A percentile compares a stretch with the other conserved stretches of the same genome.
Conservation (phyloP, 352 stramenopile species). For the Phytopythium helicoides region DNA sequence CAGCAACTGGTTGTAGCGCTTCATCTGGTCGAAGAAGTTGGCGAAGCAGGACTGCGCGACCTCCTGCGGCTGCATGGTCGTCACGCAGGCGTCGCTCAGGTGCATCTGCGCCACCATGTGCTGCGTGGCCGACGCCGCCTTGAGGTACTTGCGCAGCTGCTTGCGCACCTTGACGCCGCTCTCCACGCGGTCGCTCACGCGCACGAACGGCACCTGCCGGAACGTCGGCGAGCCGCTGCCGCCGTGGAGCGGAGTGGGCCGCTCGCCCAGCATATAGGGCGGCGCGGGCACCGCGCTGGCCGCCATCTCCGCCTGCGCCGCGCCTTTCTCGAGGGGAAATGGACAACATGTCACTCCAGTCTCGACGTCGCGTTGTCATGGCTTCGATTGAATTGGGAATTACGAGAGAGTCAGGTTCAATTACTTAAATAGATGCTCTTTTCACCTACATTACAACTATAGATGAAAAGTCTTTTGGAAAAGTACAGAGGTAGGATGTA, state of each 20-base stretch:
- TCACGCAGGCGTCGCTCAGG: constrained; percentile 72
- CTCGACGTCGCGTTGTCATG: neutral
- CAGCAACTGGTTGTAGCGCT: constrained; percentile 75
- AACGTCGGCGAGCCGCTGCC: constrained; percentile 57
- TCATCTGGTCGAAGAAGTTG: constrained; percentile 74
- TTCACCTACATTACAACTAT: too few relatives aligned
- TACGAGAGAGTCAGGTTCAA: too few relatives aligned
- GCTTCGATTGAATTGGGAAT: too few relatives aligned
- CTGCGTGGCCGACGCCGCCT: constrained; percentile 70
- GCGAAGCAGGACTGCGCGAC: constrained; percentile 79
- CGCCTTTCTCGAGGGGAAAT: too few relatives aligned
- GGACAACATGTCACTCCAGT: constrained; percentile 23
- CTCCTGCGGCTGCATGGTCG: constrained; percentile 75
- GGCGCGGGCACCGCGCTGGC: constrained; percentile 37
- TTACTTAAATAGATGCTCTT: too few relatives aligned
- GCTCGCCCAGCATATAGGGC: constrained; percentile 81
- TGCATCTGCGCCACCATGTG: constrained; percentile 80
- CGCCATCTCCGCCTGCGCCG: constrained; percentile 5
- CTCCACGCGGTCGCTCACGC: constrained; percentile 73
- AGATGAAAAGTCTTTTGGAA: too few relatives aligned
- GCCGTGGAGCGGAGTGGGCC: constrained; percentile 51
- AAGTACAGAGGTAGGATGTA: too few relatives aligned
- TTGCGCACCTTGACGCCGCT: constrained; percentile 80
- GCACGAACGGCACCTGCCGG: constrained; percentile 81
- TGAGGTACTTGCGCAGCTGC: constrained; percentile 83